These are phyloP conservation scores for Kodamaea jinghongensis DNA, from an alignment of 805 yeast species.

Conservation along the genomic window DNA sequence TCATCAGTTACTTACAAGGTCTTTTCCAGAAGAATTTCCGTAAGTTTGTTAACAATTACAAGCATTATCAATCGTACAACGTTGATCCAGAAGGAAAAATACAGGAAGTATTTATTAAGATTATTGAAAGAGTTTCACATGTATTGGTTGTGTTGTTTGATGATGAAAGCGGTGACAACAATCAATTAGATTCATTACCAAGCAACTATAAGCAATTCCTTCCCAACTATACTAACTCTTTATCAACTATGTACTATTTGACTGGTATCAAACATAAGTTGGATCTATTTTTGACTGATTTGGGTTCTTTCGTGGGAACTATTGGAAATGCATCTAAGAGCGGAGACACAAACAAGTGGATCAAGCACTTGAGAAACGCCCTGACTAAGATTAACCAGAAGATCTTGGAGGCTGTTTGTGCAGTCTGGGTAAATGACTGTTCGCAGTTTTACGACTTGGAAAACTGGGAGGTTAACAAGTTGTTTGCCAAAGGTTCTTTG, in stretches of 20 bases:
- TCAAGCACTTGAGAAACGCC: constrained; percentile 33
- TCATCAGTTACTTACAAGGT: constrained; percentile 32
- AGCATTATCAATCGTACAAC: constrained; percentile 27
- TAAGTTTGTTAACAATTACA: constrained; percentile 38
- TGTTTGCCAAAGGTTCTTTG: constrained; percentile 1
- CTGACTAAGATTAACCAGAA: constrained; percentile 35
- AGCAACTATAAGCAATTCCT: constrained; percentile 33
- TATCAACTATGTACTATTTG: constrained; percentile 38
- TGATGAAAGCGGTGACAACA: constrained; percentile 22
- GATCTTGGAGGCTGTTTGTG: constrained; percentile 40
- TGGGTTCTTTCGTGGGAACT: constrained; percentile 30
- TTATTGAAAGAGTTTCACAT: constrained; percentile 24
- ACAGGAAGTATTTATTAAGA: constrained; percentile 22
- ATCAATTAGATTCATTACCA: constrained; percentile 38
- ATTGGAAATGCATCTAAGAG: constrained; percentile 34
- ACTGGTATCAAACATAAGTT: constrained; percentile 26
- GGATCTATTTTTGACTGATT: constrained; percentile 25
- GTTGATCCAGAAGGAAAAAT: constrained; percentile 32
- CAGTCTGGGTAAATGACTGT: constrained; percentile 46
- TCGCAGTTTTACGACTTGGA: constrained; percentile 44
- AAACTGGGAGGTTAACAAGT: constrained; percentile 32
- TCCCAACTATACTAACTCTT: constrained; percentile 40
- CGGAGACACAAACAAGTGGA: constrained; percentile 34
- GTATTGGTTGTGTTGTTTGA: constrained; percentile 31
- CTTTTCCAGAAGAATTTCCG: constrained; percentile 26